Conservation (phyloP, 2,329 filamentous ascomycete species). For the Arthrobotrys conoides region DNA sequence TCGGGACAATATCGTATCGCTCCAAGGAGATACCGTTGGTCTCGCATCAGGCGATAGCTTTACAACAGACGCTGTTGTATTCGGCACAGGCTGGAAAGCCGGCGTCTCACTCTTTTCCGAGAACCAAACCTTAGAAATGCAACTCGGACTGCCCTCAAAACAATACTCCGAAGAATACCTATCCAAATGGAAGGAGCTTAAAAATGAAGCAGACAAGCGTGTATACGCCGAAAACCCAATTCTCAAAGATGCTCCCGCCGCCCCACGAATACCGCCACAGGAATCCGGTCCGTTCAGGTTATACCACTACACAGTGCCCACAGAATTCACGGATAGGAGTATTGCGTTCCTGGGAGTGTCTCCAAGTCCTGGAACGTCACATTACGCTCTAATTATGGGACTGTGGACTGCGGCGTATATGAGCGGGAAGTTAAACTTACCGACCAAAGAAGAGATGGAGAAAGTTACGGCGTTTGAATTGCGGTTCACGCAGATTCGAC, state of each 20-base stretch:
- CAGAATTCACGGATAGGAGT: conserved; percentile 51
- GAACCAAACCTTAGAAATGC: conserved; percentile 49
- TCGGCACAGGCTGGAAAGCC: conserved; percentile 55
- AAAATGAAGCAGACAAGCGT: conserved; percentile 49
- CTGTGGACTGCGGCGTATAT: conserved; percentile 51
- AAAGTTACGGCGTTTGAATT: conserved; percentile 46
- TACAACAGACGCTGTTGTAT: conserved; percentile 49
- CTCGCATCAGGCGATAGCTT: conserved; percentile 44
- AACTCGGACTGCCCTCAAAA: conserved; percentile 43
- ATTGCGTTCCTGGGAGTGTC: conserved; percentile 54
- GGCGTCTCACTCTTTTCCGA: conserved; percentile 47
- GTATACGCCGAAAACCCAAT: conserved; percentile 57
- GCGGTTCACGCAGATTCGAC: conserved; percentile 56
- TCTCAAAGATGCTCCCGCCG: conserved; percentile 40
- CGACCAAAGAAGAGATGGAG: conserved; percentile 55
- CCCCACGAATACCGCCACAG: conserved; percentile 53
- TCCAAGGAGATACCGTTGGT: conserved; percentile 31
- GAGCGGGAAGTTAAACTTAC: conserved; percentile 44
- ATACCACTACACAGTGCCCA: conserved; percentile 55
- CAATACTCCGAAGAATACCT: conserved; percentile 49
- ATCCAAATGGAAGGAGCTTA: conserved; percentile 47
- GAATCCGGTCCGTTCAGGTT: conserved; percentile 54
- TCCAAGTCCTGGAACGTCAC: conserved; percentile 43
- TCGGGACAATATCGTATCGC: conserved; percentile 30
- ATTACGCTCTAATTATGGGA: conserved; percentile 36